Conservation (phyloP, 805 yeast species). For the Pichia nanzhaoensis region DNA sequence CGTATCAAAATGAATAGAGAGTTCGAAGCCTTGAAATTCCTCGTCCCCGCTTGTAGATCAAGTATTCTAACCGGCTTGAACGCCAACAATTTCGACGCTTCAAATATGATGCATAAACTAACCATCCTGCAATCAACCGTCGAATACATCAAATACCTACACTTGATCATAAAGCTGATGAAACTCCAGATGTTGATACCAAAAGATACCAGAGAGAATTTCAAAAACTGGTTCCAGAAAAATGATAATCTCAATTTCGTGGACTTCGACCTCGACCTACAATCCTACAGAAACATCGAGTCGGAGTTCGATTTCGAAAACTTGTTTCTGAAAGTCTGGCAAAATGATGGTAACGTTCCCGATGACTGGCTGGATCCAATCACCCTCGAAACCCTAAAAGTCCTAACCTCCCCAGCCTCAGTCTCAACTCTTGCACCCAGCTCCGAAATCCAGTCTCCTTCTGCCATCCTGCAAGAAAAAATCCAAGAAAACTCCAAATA, state of each 20-base stretch:
- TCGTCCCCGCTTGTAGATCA: conserved; percentile 73
- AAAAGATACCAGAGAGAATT: conserved; percentile 18
- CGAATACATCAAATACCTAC: conserved; percentile 68
- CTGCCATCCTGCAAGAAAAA: conserved; percentile 2
- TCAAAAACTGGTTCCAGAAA: conserved; percentile 25
- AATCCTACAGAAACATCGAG: conserved; percentile 53
- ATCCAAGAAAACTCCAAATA: conserved; percentile 7
- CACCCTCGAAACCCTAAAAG: conserved; percentile 17
- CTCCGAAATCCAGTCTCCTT: not conserved
- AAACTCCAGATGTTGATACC: conserved; percentile 35
- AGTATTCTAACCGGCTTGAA: conserved; percentile 29
- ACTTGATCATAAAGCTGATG: conserved; percentile 48
- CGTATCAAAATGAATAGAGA: conserved; percentile 75
- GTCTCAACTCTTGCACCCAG: not conserved
- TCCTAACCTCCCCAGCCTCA: not conserved
- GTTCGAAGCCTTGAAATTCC: conserved; percentile 69
- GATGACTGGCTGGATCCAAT: conserved; percentile 24
- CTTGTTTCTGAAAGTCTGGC: conserved; percentile 26
- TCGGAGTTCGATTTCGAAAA: conserved; percentile 46
- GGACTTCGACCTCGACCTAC: conserved; percentile 50
- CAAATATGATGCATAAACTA: conserved; percentile 58
- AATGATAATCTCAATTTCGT: conserved; percentile 43
- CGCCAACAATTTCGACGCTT: conserved; percentile 25
- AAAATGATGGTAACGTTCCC: conserved; percentile 25
- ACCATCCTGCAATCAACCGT: conserved; percentile 79